Conservation (phyloP, 345 rosid species). For the Aquilaria sinensis region DNA sequence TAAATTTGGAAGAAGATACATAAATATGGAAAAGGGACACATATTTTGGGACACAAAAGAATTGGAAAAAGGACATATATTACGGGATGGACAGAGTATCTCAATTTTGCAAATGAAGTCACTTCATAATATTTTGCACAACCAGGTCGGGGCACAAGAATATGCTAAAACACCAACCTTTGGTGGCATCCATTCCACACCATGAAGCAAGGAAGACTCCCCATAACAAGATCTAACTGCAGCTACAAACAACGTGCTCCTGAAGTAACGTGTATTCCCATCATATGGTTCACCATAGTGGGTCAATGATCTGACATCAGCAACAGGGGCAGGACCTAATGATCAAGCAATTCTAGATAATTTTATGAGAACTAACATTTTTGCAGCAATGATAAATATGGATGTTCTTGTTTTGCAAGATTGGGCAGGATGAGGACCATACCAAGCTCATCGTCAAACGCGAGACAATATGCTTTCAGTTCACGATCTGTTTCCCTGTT, state of each 20-base stretch:
- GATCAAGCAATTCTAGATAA: conserved; percentile 14
- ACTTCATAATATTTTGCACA: too few relatives aligned
- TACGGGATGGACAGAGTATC: too few relatives aligned
- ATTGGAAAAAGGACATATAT: too few relatives aligned
- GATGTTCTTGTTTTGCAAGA: not conserved
- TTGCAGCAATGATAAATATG: not conserved
- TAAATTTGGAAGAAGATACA: too few relatives aligned
- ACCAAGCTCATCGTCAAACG: conserved; percentile 95
- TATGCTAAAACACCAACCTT: conserved; percentile 38
- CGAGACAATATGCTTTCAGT: conserved; percentile 95
- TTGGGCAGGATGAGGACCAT: conserved; percentile 14
- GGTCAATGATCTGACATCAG: conserved; percentile 89
- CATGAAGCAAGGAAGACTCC: conserved; percentile 95
- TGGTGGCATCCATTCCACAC: conserved; percentile 99
- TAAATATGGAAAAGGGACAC: too few relatives aligned
- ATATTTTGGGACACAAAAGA: too few relatives aligned
- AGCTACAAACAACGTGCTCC: conserved; percentile 86
- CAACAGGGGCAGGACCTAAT: conserved; percentile 75
- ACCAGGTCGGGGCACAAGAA: not conserved
- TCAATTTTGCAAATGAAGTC: too few relatives aligned
- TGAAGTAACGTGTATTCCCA: conserved; percentile 89
- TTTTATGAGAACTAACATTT: not conserved
- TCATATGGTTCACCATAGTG: conserved; percentile 99
- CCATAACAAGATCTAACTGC: conserved; percentile 91
- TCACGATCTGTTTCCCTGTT: conserved; percentile 93